Evolutionary conservation across 2,329 filamentous ascomycete species (phyloP).

Genomic region (Fusarium illudens): DNA sequence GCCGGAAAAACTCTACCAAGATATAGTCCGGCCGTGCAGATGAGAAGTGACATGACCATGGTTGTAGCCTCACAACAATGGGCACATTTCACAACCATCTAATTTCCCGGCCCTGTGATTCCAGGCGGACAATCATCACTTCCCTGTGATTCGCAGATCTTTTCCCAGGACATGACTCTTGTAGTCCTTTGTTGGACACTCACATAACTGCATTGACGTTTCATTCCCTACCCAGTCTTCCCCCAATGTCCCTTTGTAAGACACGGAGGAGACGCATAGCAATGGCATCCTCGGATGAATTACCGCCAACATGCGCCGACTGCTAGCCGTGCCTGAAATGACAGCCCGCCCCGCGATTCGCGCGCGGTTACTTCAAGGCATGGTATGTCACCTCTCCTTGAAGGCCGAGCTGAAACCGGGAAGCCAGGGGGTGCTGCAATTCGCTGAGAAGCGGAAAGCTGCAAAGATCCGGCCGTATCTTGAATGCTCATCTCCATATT

Average conservation of each 20-base stretch:
- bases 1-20: neutral
- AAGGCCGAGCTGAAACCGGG: neutral
- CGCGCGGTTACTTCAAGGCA: neutral
- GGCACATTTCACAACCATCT: slow-evolving; percentile 2
- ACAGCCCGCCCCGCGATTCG: neutral
- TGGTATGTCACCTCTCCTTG: neutral
- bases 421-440: neutral
- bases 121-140: neutral
- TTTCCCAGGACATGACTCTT: neutral
- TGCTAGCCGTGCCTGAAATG: neutral
- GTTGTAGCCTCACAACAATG: neutral
- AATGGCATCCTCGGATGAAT: neutral
- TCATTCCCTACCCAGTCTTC: neutral
- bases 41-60: neutral
- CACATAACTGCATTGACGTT: neutral
- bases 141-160: slow-evolving; percentile 1
- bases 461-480: neutral
- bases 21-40: neutral
- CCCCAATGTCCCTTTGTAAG: neutral
- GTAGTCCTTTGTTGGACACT: neutral
- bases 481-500: neutral
- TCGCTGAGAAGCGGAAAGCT: neutral
- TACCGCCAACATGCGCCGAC: neutral
- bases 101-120: slow-evolving; percentile 1
- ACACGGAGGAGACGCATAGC: neutral